phyloP scores from a whole-genome alignment of 2,329 filamentous ascomycete genomes.

The Tolypocladium inflatum region DNA sequence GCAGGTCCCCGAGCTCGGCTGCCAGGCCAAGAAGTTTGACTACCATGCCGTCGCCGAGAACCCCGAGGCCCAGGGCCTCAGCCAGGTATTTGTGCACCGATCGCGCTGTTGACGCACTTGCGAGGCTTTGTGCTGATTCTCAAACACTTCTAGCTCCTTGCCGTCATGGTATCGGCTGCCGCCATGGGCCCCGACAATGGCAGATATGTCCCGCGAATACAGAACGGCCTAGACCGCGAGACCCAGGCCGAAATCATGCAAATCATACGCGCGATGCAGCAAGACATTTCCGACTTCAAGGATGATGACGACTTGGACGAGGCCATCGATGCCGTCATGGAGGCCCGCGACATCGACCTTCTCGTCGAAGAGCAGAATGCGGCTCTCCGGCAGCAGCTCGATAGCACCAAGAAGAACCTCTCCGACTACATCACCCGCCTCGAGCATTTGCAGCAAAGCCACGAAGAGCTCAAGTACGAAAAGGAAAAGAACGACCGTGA shows the following conservation, averaged over 20 bases:
- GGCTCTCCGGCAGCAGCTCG: slow-evolving; percentile 39
- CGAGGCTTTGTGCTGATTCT: not conserved
- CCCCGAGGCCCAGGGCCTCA: slow-evolving; percentile 43
- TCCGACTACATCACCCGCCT: slow-evolving; percentile 51
- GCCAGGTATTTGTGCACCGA: slow-evolving; percentile 31
- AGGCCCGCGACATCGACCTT: slow-evolving; percentile 42
- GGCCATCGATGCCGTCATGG: slow-evolving; percentile 28
- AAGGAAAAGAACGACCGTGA: slow-evolving; percentile 48
- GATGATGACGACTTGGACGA: slow-evolving; percentile 30
- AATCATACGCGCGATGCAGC: slow-evolving; percentile 32
- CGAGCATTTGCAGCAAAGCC: slow-evolving; percentile 49
- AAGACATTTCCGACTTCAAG: slow-evolving; percentile 23
- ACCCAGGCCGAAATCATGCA: slow-evolving; percentile 36
- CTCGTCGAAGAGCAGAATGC: slow-evolving; percentile 47
- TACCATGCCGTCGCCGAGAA: slow-evolving; percentile 50
- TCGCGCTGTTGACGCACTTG: not conserved
- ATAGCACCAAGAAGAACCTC: slow-evolving; percentile 44
- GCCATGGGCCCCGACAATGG: slow-evolving; percentile 48
- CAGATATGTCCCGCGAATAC: slow-evolving; percentile 40
- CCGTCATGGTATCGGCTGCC: slow-evolving; percentile 51
- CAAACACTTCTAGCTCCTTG: slow-evolving; percentile 39
- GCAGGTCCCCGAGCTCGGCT: slow-evolving; percentile 39
- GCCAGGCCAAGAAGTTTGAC: slow-evolving; percentile 42
- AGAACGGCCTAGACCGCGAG: slow-evolving; percentile 28
- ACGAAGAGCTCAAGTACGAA: slow-evolving; percentile 57